Evolutionary conservation across 495 filamentous ascomycete genomes (phyloP).

Genomic region (Aspergillus ostianus): DNA sequence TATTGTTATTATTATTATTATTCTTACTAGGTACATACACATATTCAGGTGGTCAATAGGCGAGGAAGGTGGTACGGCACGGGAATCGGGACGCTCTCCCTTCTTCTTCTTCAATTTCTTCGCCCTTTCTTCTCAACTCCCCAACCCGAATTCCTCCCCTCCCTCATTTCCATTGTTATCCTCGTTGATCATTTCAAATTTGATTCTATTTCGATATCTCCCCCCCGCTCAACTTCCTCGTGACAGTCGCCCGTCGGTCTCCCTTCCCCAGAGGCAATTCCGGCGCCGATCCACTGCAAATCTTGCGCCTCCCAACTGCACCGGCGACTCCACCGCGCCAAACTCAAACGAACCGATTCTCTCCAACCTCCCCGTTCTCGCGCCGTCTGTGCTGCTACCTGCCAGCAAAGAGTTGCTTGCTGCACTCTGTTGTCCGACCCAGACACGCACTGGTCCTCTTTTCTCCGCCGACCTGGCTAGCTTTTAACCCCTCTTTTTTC

Average conservation of each 20-base stretch:
- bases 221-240: neutral
- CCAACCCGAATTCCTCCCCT: no score
- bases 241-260: neutral
- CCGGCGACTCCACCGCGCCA: conserved; percentile 7
- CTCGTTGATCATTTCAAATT: neutral
- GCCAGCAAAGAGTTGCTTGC: conserved; percentile 1
- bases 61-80: no score
- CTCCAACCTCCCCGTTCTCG: conserved; percentile 4
- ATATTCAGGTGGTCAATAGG: no score
- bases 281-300: conserved; percentile 10
- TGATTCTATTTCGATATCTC: neutral
- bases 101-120: no score
- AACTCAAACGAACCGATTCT: conserved; percentile 11
- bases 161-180: neutral
- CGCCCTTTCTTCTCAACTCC: neutral
- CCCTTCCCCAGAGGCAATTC: conserved; percentile 1
- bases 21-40: no score
- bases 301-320: conserved; percentile 3
- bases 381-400: conserved; percentile 6
- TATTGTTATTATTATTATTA: no score
- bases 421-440: neutral
- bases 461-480: neutral
- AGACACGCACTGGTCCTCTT: neutral
- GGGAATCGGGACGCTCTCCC: no score
- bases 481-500: neutral